Base-by-base conservation (phyloP, 805 yeast species). In the Candida andamanensis region DNA sequence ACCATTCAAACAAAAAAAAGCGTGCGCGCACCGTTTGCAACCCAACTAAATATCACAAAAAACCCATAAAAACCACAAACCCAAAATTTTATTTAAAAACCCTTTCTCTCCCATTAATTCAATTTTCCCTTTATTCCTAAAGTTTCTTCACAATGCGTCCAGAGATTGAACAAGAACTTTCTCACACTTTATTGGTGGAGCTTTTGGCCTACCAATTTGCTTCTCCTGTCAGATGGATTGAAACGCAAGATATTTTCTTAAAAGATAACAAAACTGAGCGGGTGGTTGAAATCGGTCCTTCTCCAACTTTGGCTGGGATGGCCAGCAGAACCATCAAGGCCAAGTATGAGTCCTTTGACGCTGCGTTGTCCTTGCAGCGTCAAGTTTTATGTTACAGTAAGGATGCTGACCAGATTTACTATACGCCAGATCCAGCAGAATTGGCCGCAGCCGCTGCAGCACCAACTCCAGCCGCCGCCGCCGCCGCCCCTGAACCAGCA, bases 151-250 rank as follows among this genome's bases (percentile, higher is more conserved):
- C 8, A 19, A 83, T 82, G 92, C 78, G 78, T 59, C 95, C 98
- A 47, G 97, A 92, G 74, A 80, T 87, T 40, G 94, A 92, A 71
- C 98, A 92, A 69, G 97, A 92, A 60, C 77, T 92, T 46, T 95
- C 98, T 47, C 97, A 92, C 60, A 80, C 85, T 46, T 72, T 92
- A 45, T 74, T 92, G 58, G 87, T 97, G 17, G 99, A 92, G 74
- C 78, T 92, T 49, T 74, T 92, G 67, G 97, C 98, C 33, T 92
- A 89, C 68, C 99, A 92, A 66, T 92, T 92, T 55, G 99, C 99
- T 30, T 89, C 97, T 41, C 98, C 99, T 29, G 99, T 92, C 45
- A 80, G 97, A 74, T 92, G 99, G 97, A 92, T 94, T 60, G 98
- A 94, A 61, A 92, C 98, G 41, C 99, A 92, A 67, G 98, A 92